Base-by-base conservation (phyloP, 768 basidiomycete genomes). In the Panus rudis region DNA sequence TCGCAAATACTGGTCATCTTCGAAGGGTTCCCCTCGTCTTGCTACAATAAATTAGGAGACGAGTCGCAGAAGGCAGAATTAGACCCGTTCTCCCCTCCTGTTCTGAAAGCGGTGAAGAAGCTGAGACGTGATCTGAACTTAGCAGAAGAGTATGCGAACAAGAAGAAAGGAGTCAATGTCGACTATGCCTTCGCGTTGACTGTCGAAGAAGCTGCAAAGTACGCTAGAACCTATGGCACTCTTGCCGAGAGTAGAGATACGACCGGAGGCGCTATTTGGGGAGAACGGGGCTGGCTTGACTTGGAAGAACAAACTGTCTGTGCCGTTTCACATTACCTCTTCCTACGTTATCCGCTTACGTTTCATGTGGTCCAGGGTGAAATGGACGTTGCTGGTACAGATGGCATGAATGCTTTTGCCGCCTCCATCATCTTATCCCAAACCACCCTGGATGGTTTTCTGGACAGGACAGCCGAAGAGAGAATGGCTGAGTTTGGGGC, bases 371-470 rank as follows among this genome's bases (percentile, higher is more conserved):
- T 26, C 19, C 55, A 86, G 84, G 76, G 78, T 26, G 85, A 88
- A 49, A 63, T 65, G 21, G 70, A 76, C 50, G 63, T 90, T 37
- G 72, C 76, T 0, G 55, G 59, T 1, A 65, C 76, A 7, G 62
- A 68, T 4, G 80, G 82, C 13, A 79, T 89, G 76, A 89, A 89
- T 45, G 61, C 66, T 5, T 84, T 86, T 55, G 77, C 78, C 1
- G 78, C 86, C 5, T 70, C 74, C n/a, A 61, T 81, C 3, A 71
- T 89, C 44, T 62, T 87, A 2, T 76, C 69, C 41, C 71, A 77
- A 45, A 65, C 68, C 6, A 63, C 68, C 4, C 52, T 84, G 5
- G 70, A 79, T 13, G 68, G 75, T 3, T 76, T 86, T 52, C 52
- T 89, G 20, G 67, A 73, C 12, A 58, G 73, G 59, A 56, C 63